A percentile compares a stretch with the other conserved stretches of the same genome.
phyloP scores from a whole-genome alignment of 73 alveolate genomes.

The Breviolum minutum region DNA sequence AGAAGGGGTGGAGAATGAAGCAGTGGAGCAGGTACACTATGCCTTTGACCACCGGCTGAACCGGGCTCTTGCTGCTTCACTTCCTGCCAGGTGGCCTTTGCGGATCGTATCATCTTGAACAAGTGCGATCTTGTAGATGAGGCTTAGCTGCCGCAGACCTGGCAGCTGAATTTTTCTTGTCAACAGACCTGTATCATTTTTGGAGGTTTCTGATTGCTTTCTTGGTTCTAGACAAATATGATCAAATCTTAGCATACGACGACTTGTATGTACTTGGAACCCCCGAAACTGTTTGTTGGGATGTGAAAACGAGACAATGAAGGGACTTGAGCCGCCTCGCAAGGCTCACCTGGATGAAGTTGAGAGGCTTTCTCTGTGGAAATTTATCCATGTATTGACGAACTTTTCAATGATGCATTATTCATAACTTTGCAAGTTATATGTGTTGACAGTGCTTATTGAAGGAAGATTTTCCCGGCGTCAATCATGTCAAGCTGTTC shows the following conservation, averaged over 20 bases:
- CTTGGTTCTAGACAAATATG: too few species aligned
- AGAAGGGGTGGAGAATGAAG: conserved; percentile 95
- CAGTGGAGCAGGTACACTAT: conserved; percentile 84
- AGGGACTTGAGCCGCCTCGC: not conserved
- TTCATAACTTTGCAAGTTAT: too few species aligned
- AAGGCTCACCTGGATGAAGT: conserved; percentile 76
- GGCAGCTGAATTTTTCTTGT: not conserved
- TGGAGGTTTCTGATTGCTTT: too few species aligned
- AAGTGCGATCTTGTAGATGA: conserved; percentile 92
- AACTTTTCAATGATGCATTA: too few species aligned
- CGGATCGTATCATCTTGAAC: conserved; percentile 84
- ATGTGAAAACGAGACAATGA: too few species aligned
- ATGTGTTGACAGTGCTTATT: too few species aligned
- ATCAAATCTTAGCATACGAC: not conserved
- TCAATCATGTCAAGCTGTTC: too few species aligned
- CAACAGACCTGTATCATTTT: too few species aligned
- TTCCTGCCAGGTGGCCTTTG: conserved; percentile 83
- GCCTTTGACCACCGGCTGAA: not conserved
- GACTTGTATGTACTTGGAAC: not conserved
- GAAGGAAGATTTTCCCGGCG: too few species aligned
- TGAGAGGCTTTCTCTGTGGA: conserved; percentile 27
- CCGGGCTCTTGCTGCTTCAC: too few species aligned
- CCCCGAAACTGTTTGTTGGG: too few species aligned
- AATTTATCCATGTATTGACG: too few species aligned
- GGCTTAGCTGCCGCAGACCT: not conserved